Base-by-base conservation (phyloP, 331 rosid species). In the Quercus phellos region DNA sequence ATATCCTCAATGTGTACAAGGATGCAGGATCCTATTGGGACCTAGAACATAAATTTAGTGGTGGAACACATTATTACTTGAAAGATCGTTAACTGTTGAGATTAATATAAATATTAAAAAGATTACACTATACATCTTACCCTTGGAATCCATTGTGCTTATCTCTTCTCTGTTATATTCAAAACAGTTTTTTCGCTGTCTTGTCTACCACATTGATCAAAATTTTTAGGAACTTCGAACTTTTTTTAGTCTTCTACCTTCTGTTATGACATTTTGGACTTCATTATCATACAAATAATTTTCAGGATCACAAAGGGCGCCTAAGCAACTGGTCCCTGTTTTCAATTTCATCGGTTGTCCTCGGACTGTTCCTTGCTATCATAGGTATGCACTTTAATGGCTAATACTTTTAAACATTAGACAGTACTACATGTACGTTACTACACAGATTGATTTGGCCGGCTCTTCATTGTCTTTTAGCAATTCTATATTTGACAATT, bases 301-400 rank as follows among this genome's bases (percentile, higher is more conserved):
- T 83, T 51, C 86, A 94, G 98, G 96, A 90, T 64, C 98, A 94
- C 89, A 92, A 76, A 78, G 82, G 63, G 73, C 94, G 98, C 78
- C 79, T 88, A 59, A 5, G 79, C 26, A 77, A 59, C 83, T 92
- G 97, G 96, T 80, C 86, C 38, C 56, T 85, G 26, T 84, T 87
- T 70, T 89, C 98, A 63, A 69, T 86, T 74, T 82, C 82, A 43
- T 78, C 73, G 21, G 86, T 90, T 51, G 84, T 75, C 21, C 84
- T 94, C 17, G 98, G 98, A 30, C 78, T 84, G 55, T 51, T 82
- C 77, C 83, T 90, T 61, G 84, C 90, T 4, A 6, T 86, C 72
- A 19, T 83, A 82, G 97, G 98, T 92, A 63, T 56, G 87, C 54
- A 59, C 73, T 66, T 50, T 26, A 53, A 72, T 59, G 6, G 14